Evolutionary conservation across 371 early-diverging fungal species (phyloP).

Genomic region (Aphelidium insulamus): DNA sequence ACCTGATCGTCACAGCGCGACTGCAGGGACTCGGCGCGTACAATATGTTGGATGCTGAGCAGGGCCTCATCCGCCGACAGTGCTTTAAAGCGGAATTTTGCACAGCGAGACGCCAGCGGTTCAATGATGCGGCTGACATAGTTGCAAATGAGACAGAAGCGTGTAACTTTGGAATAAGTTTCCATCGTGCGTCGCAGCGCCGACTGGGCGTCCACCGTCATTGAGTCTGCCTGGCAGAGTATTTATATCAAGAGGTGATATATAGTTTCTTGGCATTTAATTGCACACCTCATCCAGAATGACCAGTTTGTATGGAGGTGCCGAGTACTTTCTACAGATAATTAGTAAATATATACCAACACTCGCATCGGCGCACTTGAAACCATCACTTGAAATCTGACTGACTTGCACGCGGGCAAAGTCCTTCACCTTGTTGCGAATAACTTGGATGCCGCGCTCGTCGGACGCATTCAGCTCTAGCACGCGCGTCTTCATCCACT

Average conservation of each 20-base stretch:
- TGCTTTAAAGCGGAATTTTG: conserved; percentile 84
- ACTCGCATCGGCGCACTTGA: too few relatives aligned
- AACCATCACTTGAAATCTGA: conserved; percentile 16
- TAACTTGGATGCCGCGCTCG: conserved; percentile 92
- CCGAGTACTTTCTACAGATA: conserved; percentile 15
- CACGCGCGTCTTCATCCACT: conserved; percentile 45
- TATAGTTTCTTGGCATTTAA: too few relatives aligned
- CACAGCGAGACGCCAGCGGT: conserved; percentile 83
- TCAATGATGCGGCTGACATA: conserved; percentile 57
- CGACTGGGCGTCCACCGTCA: conserved; percentile 96
- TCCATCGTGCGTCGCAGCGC: conserved; percentile 98
- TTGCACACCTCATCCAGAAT: conserved; percentile 99
- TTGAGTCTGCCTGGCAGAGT: conserved; percentile 96
- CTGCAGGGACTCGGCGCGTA: conserved; percentile 2
- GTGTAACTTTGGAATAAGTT: conserved; percentile 75
- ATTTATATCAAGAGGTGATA: too few relatives aligned
- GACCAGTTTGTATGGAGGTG: conserved; percentile 83
- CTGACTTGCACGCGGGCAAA: conserved; percentile 67
- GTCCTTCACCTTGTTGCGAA: conserved; percentile 89
- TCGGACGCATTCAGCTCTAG: conserved; percentile 98
- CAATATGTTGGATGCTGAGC: conserved; percentile 30
- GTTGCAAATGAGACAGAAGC: conserved; percentile 91
- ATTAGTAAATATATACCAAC: neutral
- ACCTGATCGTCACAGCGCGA: too few relatives aligned
- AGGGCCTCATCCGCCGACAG: conserved; percentile 26